Evolutionary conservation across 2,329 filamentous ascomycete species (phyloP).

Genomic region (Remersonia thermophila): DNA sequence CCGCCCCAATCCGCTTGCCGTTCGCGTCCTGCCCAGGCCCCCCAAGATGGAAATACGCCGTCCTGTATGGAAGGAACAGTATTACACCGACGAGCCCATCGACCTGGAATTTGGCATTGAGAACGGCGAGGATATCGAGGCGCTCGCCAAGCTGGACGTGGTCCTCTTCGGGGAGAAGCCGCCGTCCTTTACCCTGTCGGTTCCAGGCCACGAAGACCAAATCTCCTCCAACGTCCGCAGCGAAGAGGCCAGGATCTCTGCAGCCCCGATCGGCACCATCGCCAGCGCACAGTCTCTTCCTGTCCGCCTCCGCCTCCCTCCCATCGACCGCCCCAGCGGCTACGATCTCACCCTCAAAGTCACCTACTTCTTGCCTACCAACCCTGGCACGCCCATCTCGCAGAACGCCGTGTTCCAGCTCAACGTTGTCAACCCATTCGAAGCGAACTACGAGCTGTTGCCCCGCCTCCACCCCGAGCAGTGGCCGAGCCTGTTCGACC

Average conservation of each 20-base stretch:
- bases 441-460: slow-evolving; percentile 78
- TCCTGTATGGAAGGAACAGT: slow-evolving; percentile 51
- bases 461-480: slow-evolving; percentile 63
- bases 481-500: slow-evolving; percentile 81
- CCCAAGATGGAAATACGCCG: slow-evolving; percentile 76
- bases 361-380: slow-evolving; percentile 66
- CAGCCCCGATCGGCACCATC: slow-evolving; percentile 36
- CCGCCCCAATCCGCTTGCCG: slow-evolving; percentile 37
- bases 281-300: slow-evolving; percentile 30
- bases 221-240: slow-evolving; percentile 15
- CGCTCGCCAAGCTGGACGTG: slow-evolving; percentile 58
- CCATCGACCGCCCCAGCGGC: slow-evolving; percentile 36
- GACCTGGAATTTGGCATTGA: slow-evolving; percentile 54
- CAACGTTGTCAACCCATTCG: slow-evolving; percentile 70
- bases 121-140: slow-evolving; percentile 75
- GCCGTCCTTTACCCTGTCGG: slow-evolving; percentile 31
- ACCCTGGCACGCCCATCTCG: slow-evolving; percentile 67
- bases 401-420: slow-evolving; percentile 60
- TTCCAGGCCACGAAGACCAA: slow-evolving; percentile 16
- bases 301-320: slow-evolving; percentile 37
- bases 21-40: slow-evolving; percentile 74
- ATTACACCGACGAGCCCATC: slow-evolving; percentile 75
- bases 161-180: slow-evolving; percentile 48
- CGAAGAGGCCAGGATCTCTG: slow-evolving; percentile 32
- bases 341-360: slow-evolving; percentile 62